phyloP scores from a whole-genome alignment of 345 rosid species.

The Moricandia arvensis region DNA sequence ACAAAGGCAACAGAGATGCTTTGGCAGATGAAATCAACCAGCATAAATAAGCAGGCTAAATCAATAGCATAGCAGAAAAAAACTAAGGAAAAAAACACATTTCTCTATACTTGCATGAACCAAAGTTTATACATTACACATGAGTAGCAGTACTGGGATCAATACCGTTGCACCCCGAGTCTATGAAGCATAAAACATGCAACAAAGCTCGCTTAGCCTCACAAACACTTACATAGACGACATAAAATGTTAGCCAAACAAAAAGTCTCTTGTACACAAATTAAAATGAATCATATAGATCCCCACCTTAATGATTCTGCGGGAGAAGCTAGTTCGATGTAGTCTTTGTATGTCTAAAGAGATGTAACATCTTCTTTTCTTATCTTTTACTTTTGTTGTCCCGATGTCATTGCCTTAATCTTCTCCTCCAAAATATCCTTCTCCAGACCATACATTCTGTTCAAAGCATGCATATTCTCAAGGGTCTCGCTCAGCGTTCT shows the following conservation, averaged over 20 bases:
- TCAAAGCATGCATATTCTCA: constrained; percentile 97
- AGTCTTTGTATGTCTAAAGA: constrained; percentile 14
- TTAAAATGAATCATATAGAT: constrained; percentile 31
- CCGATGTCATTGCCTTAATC: constrained; percentile 66
- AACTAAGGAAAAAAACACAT: background rate
- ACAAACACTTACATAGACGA: constrained; percentile 4
- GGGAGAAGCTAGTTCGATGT: background rate
- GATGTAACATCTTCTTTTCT: constrained; percentile 12
- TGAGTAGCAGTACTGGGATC: constrained; percentile 13
- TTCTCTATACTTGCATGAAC: constrained; percentile 23
- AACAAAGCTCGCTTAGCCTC: constrained; percentile 27
- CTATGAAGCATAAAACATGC: constrained; percentile 28
- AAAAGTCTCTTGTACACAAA: constrained; percentile 23
- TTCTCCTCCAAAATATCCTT: constrained; percentile 80
- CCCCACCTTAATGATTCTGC: constrained; percentile 20
- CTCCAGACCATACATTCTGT: constrained; percentile 89
- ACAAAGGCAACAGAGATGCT: background rate
- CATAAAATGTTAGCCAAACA: constrained; percentile 28
- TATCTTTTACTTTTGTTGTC: constrained; percentile 51
- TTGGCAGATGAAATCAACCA: background rate
- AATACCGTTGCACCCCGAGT: constrained; percentile 24
- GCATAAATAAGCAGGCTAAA: background rate
- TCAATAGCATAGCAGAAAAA: background rate
- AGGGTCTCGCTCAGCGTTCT: constrained; percentile 78
- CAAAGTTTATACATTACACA: constrained; percentile 29